A percentile compares a stretch with the other conserved stretches of the same genome.
These are phyloP conservation scores for Exophiala bonariae DNA, from an alignment of 2,329 filamentous ascomycete species.

Conservation along the genomic window DNA sequence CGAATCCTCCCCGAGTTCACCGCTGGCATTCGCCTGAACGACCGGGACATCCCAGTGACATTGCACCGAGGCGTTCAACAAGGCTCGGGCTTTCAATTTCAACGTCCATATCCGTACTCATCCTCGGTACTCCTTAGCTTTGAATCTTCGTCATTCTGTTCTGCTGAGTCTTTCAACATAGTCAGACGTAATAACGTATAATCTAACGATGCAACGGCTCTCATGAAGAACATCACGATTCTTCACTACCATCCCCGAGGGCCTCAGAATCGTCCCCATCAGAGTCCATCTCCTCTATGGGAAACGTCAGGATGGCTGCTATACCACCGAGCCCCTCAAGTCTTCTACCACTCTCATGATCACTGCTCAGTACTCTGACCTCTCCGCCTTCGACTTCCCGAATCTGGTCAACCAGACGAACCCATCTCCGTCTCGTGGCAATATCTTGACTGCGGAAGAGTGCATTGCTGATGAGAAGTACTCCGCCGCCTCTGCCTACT, in stretches of 20 bases:
- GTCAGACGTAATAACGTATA: no score
- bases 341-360: slow-evolving; percentile 88
- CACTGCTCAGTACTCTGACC: slow-evolving; percentile 82
- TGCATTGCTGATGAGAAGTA: slow-evolving; percentile 81
- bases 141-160: no score
- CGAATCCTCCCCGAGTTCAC: no score
- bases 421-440: slow-evolving; percentile 74
- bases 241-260: slow-evolving; percentile 13
- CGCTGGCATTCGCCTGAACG: no score
- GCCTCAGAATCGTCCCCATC: slow-evolving; percentile 54
- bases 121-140: no score
- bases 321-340: slow-evolving; percentile 83
- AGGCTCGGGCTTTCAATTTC: no score
- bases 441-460: slow-evolving; percentile 84
- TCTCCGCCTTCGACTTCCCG: slow-evolving; percentile 78
- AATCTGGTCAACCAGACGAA: slow-evolving; percentile 84
- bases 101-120: no score
- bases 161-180: no score
- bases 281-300: slow-evolving; percentile 77
- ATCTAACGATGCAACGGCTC: no score
- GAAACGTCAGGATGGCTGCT: slow-evolving; percentile 87
- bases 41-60: no score
- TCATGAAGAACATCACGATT: no score
- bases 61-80: no score
- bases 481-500: slow-evolving; percentile 80